These are phyloP conservation scores for Metschnikowia lochheadii DNA, from an alignment of 805 yeast species.

Conservation along the genomic window DNA sequence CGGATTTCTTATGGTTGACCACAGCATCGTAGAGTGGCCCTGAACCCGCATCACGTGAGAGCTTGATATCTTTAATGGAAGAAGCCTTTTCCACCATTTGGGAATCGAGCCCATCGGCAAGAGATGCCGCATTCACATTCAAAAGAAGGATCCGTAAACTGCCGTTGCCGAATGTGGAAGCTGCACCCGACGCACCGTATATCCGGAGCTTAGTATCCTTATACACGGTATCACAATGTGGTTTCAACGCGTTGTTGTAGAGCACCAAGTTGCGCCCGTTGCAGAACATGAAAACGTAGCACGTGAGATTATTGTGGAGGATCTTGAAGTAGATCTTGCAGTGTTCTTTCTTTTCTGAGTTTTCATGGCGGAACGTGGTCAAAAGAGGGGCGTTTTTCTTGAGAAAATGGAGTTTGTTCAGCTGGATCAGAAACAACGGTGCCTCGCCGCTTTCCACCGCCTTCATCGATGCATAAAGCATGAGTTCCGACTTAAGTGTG, in stretches of 20 bases:
- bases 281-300: slow-evolving; percentile 25
- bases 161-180: slow-evolving; percentile 34
- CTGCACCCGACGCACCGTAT: slow-evolving; percentile 30
- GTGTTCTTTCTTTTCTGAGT: slow-evolving; percentile 18
- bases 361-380: slow-evolving; percentile 16
- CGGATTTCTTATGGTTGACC: slow-evolving; percentile 18
- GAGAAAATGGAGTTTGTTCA: slow-evolving; percentile 18
- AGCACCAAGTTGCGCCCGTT: slow-evolving; percentile 20
- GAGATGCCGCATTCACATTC: slow-evolving; percentile 14
- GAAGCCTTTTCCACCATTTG: slow-evolving; percentile 3
- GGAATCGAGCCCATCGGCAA: slow-evolving; percentile 21
- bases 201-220: slow-evolving; percentile 28
- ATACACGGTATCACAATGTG: slow-evolving; percentile 27
- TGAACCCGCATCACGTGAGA: slow-evolving; percentile 4
- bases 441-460: slow-evolving; percentile 8
- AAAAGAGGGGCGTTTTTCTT: slow-evolving; percentile 30
- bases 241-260: slow-evolving; percentile 26
- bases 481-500: slow-evolving; percentile 12
- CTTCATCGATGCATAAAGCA: slow-evolving; percentile 8
- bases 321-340: slow-evolving; percentile 31
- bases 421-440: slow-evolving; percentile 14
- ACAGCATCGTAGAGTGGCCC: slow-evolving; percentile 19
- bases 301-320: slow-evolving; percentile 25
- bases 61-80: slow-evolving; percentile 11
- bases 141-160: slow-evolving; percentile 23